Conservation (phyloP, 306 rosid species). For the Oemleria cerasiformis region DNA sequence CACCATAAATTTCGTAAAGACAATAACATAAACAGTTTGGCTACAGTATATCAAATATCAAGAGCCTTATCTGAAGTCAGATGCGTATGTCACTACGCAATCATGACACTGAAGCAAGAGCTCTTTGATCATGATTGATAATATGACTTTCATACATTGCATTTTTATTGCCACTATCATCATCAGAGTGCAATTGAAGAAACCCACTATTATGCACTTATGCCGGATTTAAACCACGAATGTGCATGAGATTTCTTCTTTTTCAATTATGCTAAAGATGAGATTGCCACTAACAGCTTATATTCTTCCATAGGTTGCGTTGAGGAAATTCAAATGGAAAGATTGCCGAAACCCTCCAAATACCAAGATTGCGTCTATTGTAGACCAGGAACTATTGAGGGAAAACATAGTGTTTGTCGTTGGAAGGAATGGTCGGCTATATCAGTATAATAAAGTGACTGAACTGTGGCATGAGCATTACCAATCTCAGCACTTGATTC, state of each 20-base stretch:
- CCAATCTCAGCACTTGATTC: constrained; percentile 82
- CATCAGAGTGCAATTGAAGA: background rate
- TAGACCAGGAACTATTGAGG: constrained; percentile 80
- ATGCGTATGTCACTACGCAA: no score
- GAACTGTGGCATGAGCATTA: constrained; percentile 89
- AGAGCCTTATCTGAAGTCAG: background rate
- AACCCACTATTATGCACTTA: background rate
- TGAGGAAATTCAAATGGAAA: constrained; percentile 88
- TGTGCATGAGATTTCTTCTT: background rate
- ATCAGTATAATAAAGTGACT: constrained; percentile 88
- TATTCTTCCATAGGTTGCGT: constrained; percentile 56
- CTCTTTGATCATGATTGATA: background rate
- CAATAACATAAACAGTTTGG: background rate
- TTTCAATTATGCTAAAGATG: background rate
- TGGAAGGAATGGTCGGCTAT: constrained; percentile 74
- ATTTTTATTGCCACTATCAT: background rate
- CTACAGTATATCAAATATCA: background rate
- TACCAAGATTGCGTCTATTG: constrained; percentile 55
- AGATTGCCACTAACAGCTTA: constrained; percentile 13
- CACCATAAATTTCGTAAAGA: background rate
- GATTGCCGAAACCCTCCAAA: constrained; percentile 71
- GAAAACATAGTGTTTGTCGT: constrained; percentile 73
- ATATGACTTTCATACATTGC: background rate
- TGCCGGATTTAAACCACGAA: background rate
- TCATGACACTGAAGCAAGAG: background rate